phyloP scores from a whole-genome alignment of 176 grass and related monocot species.

The Musa acuminata region DNA sequence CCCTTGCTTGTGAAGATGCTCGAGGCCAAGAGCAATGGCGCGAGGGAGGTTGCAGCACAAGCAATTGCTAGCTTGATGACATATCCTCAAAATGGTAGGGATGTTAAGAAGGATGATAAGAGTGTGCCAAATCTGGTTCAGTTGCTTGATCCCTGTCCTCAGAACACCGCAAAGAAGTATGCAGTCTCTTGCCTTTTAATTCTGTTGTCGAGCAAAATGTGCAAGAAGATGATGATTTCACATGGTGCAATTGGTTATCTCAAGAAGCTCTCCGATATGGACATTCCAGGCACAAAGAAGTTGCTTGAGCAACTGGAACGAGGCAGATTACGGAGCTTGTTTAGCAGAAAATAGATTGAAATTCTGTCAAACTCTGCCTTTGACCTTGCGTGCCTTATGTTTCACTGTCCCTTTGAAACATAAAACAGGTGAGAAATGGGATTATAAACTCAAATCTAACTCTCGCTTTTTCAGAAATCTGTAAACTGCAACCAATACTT shows the following conservation, averaged over 20 bases:
- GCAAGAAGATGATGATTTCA: conserved; percentile 87
- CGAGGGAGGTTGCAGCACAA: conserved; percentile 79
- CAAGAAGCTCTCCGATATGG: conserved; percentile 93
- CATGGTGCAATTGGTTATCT: conserved; percentile 92
- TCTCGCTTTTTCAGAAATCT: neutral
- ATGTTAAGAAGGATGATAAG: conserved; percentile 90
- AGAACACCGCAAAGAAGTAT: conserved; percentile 97
- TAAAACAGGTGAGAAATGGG: neutral
- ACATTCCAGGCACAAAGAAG: conserved; percentile 76
- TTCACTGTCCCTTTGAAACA: conserved; percentile 15
- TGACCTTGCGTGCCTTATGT: neutral
- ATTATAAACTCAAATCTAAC: neutral
- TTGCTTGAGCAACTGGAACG: conserved; percentile 77
- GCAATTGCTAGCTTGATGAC: conserved; percentile 72
- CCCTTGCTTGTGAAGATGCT: conserved; percentile 70
- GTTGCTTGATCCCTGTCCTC: conserved; percentile 64
- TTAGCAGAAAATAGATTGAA: conserved; percentile 51
- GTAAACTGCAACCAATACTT: neutral
- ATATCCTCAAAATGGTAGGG: conserved; percentile 43
- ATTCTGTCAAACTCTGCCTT: neutral
- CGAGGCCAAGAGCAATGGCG: conserved; percentile 65
- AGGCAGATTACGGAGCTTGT: conserved; percentile 60
- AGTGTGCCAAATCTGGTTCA: conserved; percentile 95
- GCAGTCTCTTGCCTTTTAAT: conserved; percentile 68
- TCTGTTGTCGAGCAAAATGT: conserved; percentile 58